Conservation (phyloP, 1,284 basidiomycete genomes). For the Irpex sp. region DNA sequence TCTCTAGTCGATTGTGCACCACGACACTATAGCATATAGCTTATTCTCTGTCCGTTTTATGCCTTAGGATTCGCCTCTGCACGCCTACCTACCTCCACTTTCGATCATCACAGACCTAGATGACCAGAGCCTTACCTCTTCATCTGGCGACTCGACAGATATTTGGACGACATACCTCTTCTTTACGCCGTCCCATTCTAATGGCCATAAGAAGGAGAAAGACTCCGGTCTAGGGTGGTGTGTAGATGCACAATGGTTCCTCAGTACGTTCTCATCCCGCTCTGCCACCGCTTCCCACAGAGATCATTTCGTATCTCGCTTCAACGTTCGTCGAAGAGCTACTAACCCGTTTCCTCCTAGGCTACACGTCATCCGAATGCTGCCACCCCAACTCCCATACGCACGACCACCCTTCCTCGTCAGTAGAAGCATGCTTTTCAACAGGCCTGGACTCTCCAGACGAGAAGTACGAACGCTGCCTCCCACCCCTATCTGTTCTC, state of each 20-base stretch:
- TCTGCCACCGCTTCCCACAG: not conserved
- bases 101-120: constrained; percentile 56
- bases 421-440: constrained; percentile 4
- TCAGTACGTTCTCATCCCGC: constrained; percentile 15
- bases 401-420: not conserved
- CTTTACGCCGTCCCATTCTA: not conserved
- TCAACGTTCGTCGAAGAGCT: too few species aligned
- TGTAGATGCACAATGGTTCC: constrained; percentile 32
- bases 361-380: constrained; percentile 12
- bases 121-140: constrained; percentile 40
- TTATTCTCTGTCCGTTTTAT: constrained; percentile 14
- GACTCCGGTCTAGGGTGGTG: constrained; percentile 54
- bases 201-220: not conserved
- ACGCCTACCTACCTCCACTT: constrained; percentile 45
- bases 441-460: not conserved
- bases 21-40: not conserved
- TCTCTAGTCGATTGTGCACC: not conserved
- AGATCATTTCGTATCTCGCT: too few species aligned
- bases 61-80: constrained; percentile 52
- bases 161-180: constrained; percentile 47
- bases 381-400: constrained; percentile 1
- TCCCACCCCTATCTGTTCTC: constrained; percentile 2
- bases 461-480: not conserved
- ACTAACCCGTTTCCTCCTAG: constrained; percentile 10
- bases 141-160: constrained; percentile 23